phyloP scores from a whole-genome alignment of 2,329 filamentous ascomycete species.

The Chaetomiaceae sp. region DNA sequence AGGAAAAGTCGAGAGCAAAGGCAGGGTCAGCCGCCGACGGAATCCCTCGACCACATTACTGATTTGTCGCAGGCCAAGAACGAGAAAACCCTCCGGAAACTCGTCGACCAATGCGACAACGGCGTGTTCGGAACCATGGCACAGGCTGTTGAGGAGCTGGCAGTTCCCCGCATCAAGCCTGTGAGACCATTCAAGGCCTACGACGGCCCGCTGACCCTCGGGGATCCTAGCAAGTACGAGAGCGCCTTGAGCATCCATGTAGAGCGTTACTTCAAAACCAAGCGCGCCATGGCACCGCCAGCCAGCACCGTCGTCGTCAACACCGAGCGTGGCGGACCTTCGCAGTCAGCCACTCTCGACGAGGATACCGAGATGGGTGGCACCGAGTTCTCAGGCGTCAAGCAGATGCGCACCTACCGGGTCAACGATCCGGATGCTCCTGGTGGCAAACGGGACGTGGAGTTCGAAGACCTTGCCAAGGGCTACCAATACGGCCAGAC shows the following conservation, averaged over 20 bases:
- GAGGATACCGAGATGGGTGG: conserved; percentile 41
- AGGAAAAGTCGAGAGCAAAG: conserved; percentile 70
- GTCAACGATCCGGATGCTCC: conserved; percentile 68
- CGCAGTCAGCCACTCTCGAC: conserved; percentile 47
- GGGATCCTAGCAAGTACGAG: conserved; percentile 66
- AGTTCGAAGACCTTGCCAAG: conserved; percentile 78
- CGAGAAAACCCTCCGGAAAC: conserved; percentile 58
- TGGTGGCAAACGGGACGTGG: conserved; percentile 75
- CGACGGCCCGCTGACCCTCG: conserved; percentile 72
- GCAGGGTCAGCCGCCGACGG: conserved; percentile 31
- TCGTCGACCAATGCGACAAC: conserved; percentile 60
- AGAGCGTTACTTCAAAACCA: conserved; percentile 84
- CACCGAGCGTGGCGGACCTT: conserved; percentile 39
- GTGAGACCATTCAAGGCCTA: conserved; percentile 73
- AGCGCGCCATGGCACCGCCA: conserved; percentile 64
- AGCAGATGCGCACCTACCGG: conserved; percentile 71
- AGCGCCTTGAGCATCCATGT: conserved; percentile 76
- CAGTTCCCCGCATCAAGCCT: conserved; percentile 68
- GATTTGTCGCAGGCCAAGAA: conserved; percentile 52
- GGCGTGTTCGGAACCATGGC: conserved; percentile 78
- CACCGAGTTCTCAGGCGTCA: conserved; percentile 60
- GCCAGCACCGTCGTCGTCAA: conserved; percentile 69
- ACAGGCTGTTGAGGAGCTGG: conserved; percentile 75
- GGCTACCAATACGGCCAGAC: conserved; percentile 92
- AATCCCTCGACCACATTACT: conserved; percentile 9